These are phyloP conservation scores for Pyrrhoderma lamaoense DNA, from an alignment of 1,284 basidiomycete genomes.

Conservation along the genomic window DNA sequence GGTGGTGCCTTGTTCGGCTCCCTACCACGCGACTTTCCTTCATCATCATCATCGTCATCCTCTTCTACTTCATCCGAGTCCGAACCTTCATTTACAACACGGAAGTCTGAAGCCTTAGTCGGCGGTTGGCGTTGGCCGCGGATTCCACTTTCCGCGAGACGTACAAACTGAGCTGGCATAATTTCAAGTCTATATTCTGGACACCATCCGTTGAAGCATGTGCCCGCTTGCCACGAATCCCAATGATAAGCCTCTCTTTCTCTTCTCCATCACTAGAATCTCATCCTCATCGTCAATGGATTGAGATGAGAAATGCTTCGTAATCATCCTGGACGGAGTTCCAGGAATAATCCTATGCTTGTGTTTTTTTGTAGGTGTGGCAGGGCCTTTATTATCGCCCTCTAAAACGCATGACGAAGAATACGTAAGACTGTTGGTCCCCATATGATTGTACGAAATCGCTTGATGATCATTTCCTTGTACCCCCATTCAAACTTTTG, in stretches of 20 bases:
- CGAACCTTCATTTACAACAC: constrained; percentile 19
- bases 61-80: constrained; percentile 5
- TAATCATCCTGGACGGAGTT: constrained; percentile 52
- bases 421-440: constrained; percentile 57
- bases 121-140: constrained; percentile 47
- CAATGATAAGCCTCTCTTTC: constrained; percentile 32
- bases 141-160: constrained; percentile 55
- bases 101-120: not conserved
- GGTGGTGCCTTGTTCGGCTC: constrained; percentile 35
- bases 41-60: constrained; percentile 28
- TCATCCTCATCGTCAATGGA: constrained; percentile 20
- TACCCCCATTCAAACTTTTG: constrained; percentile 88
- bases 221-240: constrained; percentile 37
- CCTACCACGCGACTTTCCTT: constrained; percentile 27
- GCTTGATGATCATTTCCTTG: constrained; percentile 66
- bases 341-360: constrained; percentile 24
- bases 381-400: constrained; percentile 31
- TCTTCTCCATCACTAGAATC: constrained; percentile 32
- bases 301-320: constrained; percentile 46
- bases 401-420: constrained; percentile 49
- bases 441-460: constrained; percentile 74
- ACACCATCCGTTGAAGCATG: constrained; percentile 64
- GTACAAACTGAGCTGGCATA: constrained; percentile 55
- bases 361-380: constrained; percentile 36
- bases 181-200: constrained; percentile 71